A percentile compares a stretch with the other conserved stretches of the same genome.
Evolutionary conservation across 306 rosid species (phyloP).

Genomic region (Macrotyloma uniflorum): DNA sequence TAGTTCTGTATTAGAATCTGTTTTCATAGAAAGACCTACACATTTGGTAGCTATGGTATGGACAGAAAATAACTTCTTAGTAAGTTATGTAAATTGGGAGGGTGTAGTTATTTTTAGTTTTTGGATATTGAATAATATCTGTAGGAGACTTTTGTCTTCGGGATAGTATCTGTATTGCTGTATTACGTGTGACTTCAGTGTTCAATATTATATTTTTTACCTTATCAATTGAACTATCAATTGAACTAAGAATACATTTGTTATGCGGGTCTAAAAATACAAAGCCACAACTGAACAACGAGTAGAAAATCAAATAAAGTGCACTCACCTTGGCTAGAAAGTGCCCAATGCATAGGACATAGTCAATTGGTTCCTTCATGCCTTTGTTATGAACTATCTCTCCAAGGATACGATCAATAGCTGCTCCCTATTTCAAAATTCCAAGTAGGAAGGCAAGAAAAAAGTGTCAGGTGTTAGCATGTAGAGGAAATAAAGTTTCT

Average conservation of each 20-base stretch:
- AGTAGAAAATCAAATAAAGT: slow-evolving; percentile 27
- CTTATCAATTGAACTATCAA: no score
- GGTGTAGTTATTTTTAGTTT: neutral
- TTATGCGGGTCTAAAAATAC: neutral
- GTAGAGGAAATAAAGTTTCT: slow-evolving; percentile 29
- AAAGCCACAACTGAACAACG: neutral
- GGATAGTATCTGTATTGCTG: neutral
- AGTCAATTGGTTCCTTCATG: slow-evolving; percentile 84
- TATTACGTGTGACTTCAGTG: neutral
- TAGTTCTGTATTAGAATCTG: neutral
- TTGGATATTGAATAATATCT: neutral
- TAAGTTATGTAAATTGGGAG: neutral
- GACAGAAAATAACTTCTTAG: neutral
- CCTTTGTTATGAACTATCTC: slow-evolving; percentile 90
- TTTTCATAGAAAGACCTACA: neutral
- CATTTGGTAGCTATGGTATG: neutral
- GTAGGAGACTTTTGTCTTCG: neutral
- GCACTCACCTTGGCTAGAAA: slow-evolving; percentile 89
- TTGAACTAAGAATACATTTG: no score
- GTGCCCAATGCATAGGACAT: slow-evolving; percentile 89
- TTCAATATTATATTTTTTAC: neutral
- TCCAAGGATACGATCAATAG: slow-evolving; percentile 87
- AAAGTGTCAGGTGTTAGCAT: slow-evolving; percentile 15
- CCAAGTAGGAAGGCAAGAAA: slow-evolving; percentile 14
- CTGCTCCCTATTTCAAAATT: slow-evolving; percentile 75